Base-by-base conservation (phyloP, 169 alveolate genomes). In the Amoebophrya sp. region DNA sequence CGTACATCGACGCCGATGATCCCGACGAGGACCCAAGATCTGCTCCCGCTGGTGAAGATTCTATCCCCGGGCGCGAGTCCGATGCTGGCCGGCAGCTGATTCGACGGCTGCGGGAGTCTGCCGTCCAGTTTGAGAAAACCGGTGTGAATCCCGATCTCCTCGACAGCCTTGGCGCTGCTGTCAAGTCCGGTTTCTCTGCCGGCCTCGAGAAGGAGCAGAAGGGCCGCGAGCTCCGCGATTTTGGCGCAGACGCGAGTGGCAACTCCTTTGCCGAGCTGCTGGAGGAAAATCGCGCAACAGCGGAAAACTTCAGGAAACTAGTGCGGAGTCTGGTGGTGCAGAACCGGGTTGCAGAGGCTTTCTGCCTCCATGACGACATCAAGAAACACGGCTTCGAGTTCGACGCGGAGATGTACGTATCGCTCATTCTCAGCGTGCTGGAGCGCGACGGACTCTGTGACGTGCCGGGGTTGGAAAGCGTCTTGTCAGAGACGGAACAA, bases 341-440 rank as follows among this genome's bases (percentile, higher is more conserved):
- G 40, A 70, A 70, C 20, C 89, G 92, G 39, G 90, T 88, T 41
- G 93, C 58, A 10, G 94, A 91, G n/a, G 94, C 92, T 34, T 92
- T 92, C 70, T 69, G 50, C 20, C 40, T 91, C 50, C 92, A 91
- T 38, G 93, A 94, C 90, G 89, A 94, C 39, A 93, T 94, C 89
- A 92, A 92, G 67, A 48, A 40, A 29, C 91, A 89, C 89, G 94
- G 93, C 40, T 69, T 93, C 38, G 88, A 43, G 39, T 89, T 94
- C 48, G 93, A 94, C 41, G 91, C 78, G 0, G 96, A 95, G 48
- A 89, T 94, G 26, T 95, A 93, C 91, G 90, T 93, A 69, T 89
- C 93, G 89, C 88, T 93, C 58, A 91, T 93, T n/a, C 93, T 94
- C 39, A n/a, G 70, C 58, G 92, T 78, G 0, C 91, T 92, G 38